Evolutionary conservation across 306 rosid genomes (phyloP), one percentile per base, ranked within the genome.

Genomic region (Glycyrrhiza uralensis): DNA sequence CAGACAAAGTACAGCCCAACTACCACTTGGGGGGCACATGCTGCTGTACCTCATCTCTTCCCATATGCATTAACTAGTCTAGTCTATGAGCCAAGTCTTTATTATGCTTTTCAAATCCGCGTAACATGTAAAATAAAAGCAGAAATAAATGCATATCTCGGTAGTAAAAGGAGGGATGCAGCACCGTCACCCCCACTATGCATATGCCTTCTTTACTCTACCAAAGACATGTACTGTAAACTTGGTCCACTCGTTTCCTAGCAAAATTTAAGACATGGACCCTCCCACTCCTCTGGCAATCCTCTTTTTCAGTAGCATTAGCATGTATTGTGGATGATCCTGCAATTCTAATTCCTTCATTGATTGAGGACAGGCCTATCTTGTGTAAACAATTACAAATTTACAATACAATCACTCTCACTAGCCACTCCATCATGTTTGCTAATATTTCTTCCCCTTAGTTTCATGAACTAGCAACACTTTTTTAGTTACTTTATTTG

Each of bases 31-130:
- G 61, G 8, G 28, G 23, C 73, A 74, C 80, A 79, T 74, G 80
- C 30, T 5, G 22, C n/a, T 61, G 66, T 59, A 9, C 38, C 71
- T 38, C 19, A 28, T 69, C 39, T 22, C 41, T 38, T 35, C 29
- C 28, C 76, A 51, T 23, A 17, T 23, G 77, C 80, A 80, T 52
- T 80, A 69, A 68, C 68, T 60, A n/a, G n/a, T n/a, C n/a, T n/a
- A n/a, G n/a, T n/a, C n/a, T n/a, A 52, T 6, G 28, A 4, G 45
- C 7, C 66, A 50, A 14, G 76, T 74, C 29, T 28, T 38, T 4
- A 22, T 33, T 10, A 15, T 33, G 20, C 28, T 22, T 59, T 80
- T 75, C 26, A 69, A 55, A 60, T 52, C 54, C 18, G 17, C 36
- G 19, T 49, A 20, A 49, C 29, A 39, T 19, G 38, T 22, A 41